phyloP scores from a whole-genome alignment of 306 rosid genomes.

The Astragalus glycyphyllos region DNA sequence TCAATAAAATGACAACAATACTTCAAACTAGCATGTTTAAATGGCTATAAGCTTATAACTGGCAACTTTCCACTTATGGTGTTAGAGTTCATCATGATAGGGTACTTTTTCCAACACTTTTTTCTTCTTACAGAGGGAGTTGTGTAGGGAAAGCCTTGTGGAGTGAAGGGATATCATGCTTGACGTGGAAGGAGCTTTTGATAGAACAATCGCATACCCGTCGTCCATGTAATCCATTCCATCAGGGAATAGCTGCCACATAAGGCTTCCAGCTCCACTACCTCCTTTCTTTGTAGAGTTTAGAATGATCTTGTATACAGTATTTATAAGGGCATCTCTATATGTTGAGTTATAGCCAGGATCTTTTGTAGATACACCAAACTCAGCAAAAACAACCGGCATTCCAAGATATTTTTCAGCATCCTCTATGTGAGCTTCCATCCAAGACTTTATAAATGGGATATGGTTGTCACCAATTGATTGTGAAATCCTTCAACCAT shows the following conservation, averaged over 20 bases:
- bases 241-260: constrained; percentile 96
- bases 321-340: constrained; percentile 61
- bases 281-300: constrained; percentile 92
- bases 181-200: constrained; percentile 75
- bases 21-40: constrained; percentile 16
- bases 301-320: constrained; percentile 69
- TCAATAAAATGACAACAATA: background rate
- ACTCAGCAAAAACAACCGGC: constrained; percentile 86
- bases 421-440: constrained; percentile 93
- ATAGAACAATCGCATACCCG: constrained; percentile 83
- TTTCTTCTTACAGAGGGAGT: constrained; percentile 78
- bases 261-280: constrained; percentile 83
- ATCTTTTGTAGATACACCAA: constrained; percentile 83
- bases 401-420: constrained; percentile 83
- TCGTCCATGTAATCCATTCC: constrained; percentile 98
- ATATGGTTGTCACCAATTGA: constrained; percentile 69
- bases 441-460: constrained; percentile 86
- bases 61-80: background rate
- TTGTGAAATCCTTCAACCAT: constrained; percentile 61
- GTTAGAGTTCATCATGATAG: constrained; percentile 56
- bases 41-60: constrained; percentile 3
- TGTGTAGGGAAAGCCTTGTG: constrained; percentile 70
- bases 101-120: constrained; percentile 43
- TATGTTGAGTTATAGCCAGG: constrained; percentile 78
- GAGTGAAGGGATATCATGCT: constrained; percentile 81